Evolutionary conservation across 73 alveolate species (phyloP), one percentile per base, ranked within the genome.

Genomic region (Effrenium voratum): DNA sequence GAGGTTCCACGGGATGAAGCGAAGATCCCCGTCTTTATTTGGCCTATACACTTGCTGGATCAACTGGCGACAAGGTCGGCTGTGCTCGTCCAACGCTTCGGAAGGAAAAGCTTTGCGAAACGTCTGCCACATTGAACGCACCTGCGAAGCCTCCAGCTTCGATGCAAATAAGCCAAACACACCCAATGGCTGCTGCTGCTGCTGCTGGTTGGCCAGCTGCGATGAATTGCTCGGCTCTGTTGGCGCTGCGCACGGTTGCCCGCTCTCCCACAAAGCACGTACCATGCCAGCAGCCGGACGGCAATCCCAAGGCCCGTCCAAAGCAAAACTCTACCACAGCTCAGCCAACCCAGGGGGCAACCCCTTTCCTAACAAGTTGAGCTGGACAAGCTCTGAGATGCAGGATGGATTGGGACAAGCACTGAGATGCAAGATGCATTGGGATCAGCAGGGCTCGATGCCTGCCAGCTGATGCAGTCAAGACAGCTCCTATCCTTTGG

Each of bases 1-100:
- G 40, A 32, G 46, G 57, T 83, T 83, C 93, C 93, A 83, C 2
- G 93, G 93, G 5, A 83, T 50, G 93, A 83, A 83, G 77, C 93
- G 93, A 15, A 83, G n/a, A 36, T 83, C 93, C 5, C 38, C 57
- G 1, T 83, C 59, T 36, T 22, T 5, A 40, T 83, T 50, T 44
- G 49, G 77, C 28, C 34, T 19, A 43, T 40, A 49, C 38, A 83
- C 79, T 28, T 49, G 77, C 44, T 83, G 93, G 10, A 52, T 52
- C 79, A 83, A n/a, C 55, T 83, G 93, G 12, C 49, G 70, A 38
- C 93, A 83, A 16, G 93, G 93, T 13, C 77, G 80, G 57, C 36
- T n/a, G 8, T 83, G 93, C 55, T n/a, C 93, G 28, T 55, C 93
- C 57, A 83, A 24, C 26, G 36, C 15, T 30, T 83, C 80, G 28